Base-by-base conservation (phyloP, 208 protist species). In the Balamuthia mandrillaris region DNA sequence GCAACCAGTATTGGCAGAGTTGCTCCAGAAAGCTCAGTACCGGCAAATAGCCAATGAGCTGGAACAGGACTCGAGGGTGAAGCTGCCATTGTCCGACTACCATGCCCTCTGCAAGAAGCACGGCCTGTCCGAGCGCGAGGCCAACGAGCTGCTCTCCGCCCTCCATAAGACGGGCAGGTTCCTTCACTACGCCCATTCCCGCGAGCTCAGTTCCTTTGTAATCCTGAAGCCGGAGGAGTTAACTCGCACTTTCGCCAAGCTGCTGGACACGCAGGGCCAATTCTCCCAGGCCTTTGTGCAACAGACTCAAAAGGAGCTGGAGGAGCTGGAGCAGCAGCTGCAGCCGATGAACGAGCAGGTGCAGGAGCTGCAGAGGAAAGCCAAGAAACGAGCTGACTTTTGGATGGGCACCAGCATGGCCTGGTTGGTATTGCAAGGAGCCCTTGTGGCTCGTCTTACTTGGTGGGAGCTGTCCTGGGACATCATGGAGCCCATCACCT, bases 401-500 rank as follows among this genome's bases (percentile, higher is more conserved):
- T 65, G 58, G 58, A 65, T 65, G 24, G 24, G 58, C n/a, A 9
- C 33, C 33, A 31, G 58, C 24, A 14, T 65, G n/a, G 58, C 58
- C 58, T 65, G 33, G 10, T 35, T 65, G n/a, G 58, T 65, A 14
- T 18, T 65, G 10, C 58, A 65, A 27, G 84, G 41, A 18, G 84
- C 18, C 42, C 14, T 84, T 47, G 33, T 87, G 27, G 84, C 60
- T 75, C 35, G 84, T 39, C 74, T 87, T 16, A 87, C 84, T 33
- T 87, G 84, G 84, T 87, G 84, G 84, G 84, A 87, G 65, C 27
- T 87, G 16, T 87, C 84, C 44, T 87, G 84, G 84, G 84, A 87
- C 74, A 84, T 87, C 37, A 83, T 87, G 56, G 82, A 87, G 58
- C 84, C 84, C 58, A 58, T 87, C 0, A 81, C 84, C 1, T 87